A percentile compares a stretch with the other conserved stretches of the same genome.
These are phyloP conservation scores for Cucurbita pepo DNA, from an alignment of 306 rosid species.

Conservation along the genomic window DNA sequence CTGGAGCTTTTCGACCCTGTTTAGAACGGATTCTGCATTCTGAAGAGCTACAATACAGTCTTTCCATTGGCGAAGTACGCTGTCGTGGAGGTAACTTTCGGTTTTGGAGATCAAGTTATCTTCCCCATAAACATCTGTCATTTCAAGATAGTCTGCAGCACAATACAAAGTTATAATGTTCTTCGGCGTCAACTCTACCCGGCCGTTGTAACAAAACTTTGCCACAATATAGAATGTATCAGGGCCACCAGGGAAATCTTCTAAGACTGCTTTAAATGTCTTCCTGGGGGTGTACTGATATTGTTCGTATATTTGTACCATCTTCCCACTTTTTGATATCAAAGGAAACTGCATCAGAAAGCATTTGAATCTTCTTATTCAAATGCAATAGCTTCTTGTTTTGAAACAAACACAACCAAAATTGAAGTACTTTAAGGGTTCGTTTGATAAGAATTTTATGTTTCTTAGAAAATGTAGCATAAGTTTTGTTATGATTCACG, in stretches of 20 bases:
- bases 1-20: slow-evolving; percentile 53
- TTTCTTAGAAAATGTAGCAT: not conserved
- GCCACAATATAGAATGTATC: slow-evolving; percentile 53
- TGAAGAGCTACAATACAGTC: slow-evolving; percentile 88
- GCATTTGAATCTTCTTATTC: not conserved
- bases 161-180: slow-evolving; percentile 50
- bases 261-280: slow-evolving; percentile 33
- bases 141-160: slow-evolving; percentile 75
- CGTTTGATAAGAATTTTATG: not conserved
- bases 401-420: not conserved
- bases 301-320: slow-evolving; percentile 39
- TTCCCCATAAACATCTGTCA: slow-evolving; percentile 81
- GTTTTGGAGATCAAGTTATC: slow-evolving; percentile 57
- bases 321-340: slow-evolving; percentile 68
- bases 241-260: slow-evolving; percentile 77
- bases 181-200: slow-evolving; percentile 58
- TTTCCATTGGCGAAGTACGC: slow-evolving; percentile 64
- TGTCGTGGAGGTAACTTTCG: slow-evolving; percentile 58
- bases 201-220: slow-evolving; percentile 67
- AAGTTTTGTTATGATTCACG: too few species aligned
- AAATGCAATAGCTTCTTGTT: not conserved
- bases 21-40: slow-evolving; percentile 47
- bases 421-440: not conserved
- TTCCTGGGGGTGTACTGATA: slow-evolving; percentile 20
- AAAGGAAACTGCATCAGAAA: slow-evolving; percentile 78